Conservation (phyloP, 441 rosid genomes). For the Euphorbia schlechtendalii region DNA sequence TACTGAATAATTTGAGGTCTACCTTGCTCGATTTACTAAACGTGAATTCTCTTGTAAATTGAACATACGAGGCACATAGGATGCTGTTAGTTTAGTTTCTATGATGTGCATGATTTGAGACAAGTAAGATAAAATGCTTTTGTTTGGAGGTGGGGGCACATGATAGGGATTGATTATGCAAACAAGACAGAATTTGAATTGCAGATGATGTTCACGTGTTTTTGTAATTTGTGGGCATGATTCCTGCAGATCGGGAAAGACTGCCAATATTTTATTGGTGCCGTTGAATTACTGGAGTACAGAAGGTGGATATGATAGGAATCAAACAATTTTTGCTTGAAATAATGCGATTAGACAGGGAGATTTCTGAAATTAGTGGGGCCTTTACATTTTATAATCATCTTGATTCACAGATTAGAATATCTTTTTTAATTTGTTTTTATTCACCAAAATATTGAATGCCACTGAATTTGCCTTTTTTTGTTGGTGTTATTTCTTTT, state of each 20-base stretch:
- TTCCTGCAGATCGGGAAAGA: background rate
- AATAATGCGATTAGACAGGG: slow-evolving; percentile 1
- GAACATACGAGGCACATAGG: no score
- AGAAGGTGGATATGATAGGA: background rate
- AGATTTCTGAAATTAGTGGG: slow-evolving; percentile 27
- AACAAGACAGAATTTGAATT: no score
- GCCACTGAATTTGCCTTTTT: no score
- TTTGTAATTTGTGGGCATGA: background rate
- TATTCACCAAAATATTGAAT: no score
- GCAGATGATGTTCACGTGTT: background rate
- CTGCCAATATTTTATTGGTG: background rate
- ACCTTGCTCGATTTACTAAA: no score
- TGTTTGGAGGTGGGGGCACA: background rate
- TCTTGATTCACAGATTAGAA: background rate
- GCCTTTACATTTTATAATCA: background rate
- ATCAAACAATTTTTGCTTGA: slow-evolving; percentile 1
- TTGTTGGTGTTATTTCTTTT: no score
- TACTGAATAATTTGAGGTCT: background rate
- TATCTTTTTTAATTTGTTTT: background rate
- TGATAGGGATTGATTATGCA: background rate
- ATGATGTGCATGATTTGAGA: background rate
- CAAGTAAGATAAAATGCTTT: background rate
- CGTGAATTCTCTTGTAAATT: no score
- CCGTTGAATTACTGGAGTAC: background rate
- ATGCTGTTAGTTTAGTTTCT: background rate